Percentiles rank a stretch among this genome's conserved stretches.
Evolutionary conservation across 73 alveolate species (phyloP).

Genomic region (Paramecium primaurelia): DNA sequence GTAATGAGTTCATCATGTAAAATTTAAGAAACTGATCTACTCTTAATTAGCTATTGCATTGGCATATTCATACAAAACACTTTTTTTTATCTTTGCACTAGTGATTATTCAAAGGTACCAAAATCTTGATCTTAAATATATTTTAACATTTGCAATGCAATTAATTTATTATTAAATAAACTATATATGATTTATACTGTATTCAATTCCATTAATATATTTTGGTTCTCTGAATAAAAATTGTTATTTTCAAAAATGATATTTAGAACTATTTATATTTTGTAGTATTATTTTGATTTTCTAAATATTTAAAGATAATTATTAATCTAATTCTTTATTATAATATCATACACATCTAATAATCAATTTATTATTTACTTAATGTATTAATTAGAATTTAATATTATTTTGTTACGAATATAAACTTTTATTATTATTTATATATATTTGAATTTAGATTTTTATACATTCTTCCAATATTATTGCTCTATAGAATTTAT

Average conservation of each 20-base stretch:
- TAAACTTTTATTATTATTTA: too few relatives aligned
- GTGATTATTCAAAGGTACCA: not conserved
- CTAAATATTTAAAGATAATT: not conserved
- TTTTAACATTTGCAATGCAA: not conserved
- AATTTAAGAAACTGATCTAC: conserved; percentile 24
- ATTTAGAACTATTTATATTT: not conserved
- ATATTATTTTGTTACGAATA: too few relatives aligned
- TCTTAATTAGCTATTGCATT: conserved; percentile 7
- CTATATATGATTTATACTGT: not conserved
- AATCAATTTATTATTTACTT: too few relatives aligned
- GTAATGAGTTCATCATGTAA: conserved; percentile 1
- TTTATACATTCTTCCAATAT: too few relatives aligned
- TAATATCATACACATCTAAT: too few relatives aligned
- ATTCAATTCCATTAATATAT: not conserved
- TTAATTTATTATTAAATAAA: not conserved
- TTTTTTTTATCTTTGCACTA: not conserved
- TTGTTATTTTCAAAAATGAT: not conserved
- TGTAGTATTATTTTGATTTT: not conserved
- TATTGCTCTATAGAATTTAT: too few relatives aligned
- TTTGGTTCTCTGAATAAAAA: not conserved
- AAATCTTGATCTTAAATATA: conserved; percentile 36
- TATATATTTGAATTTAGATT: too few relatives aligned
- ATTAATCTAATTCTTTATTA: too few relatives aligned
- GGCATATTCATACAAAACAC: conserved; percentile 1
- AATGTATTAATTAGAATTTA: too few relatives aligned